Percentiles rank a stretch among this genome's conserved stretches.
phyloP scores from a whole-genome alignment of 1,284 basidiomycete species.

The Thelephora terrestris region DNA sequence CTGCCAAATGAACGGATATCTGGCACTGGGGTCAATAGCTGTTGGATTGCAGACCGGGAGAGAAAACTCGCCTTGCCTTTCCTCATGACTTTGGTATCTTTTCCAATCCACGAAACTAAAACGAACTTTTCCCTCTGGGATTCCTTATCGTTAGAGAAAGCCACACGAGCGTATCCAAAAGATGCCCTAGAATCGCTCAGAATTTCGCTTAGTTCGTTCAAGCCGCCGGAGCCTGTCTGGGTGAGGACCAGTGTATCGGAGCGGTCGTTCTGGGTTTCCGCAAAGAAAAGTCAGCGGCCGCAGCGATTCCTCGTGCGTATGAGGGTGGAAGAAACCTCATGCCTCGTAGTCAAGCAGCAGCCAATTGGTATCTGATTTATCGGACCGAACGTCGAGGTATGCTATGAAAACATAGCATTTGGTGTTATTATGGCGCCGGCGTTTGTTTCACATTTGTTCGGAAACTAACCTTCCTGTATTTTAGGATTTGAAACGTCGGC shows the following conservation, averaged over 20 bases:
- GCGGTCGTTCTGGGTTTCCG: slow-evolving; percentile 49
- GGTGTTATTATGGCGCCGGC: slow-evolving; percentile 8
- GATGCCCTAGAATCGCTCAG: slow-evolving; percentile 70
- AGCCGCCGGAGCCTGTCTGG: slow-evolving; percentile 68
- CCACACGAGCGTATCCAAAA: slow-evolving; percentile 75
- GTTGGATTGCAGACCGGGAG: not conserved
- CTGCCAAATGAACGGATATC: slow-evolving; percentile 83
- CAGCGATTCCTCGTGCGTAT: not conserved
- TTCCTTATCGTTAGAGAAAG: slow-evolving; percentile 82
- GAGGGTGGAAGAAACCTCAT: slow-evolving; percentile 8
- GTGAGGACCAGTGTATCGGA: slow-evolving; percentile 77
- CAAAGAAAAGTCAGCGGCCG: slow-evolving; percentile 2
- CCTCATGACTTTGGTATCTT: slow-evolving; percentile 80
- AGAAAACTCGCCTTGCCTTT: slow-evolving; percentile 65
- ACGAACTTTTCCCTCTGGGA: slow-evolving; percentile 85
- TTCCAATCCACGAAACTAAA: slow-evolving; percentile 84
- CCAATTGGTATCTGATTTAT: slow-evolving; percentile 83
- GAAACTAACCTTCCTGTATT: slow-evolving; percentile 59
- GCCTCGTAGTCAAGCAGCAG: slow-evolving; percentile 81
- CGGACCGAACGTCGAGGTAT: slow-evolving; percentile 74
- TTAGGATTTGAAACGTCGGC: slow-evolving; percentile 74
- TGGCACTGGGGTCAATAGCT: slow-evolving; percentile 20
- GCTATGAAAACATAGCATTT: slow-evolving; percentile 35
- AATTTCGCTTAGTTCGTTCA: slow-evolving; percentile 65
- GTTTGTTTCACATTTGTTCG: not conserved